phyloP scores from a whole-genome alignment of 2,329 filamentous ascomycete species.

The Mycosphaerella sp. region DNA sequence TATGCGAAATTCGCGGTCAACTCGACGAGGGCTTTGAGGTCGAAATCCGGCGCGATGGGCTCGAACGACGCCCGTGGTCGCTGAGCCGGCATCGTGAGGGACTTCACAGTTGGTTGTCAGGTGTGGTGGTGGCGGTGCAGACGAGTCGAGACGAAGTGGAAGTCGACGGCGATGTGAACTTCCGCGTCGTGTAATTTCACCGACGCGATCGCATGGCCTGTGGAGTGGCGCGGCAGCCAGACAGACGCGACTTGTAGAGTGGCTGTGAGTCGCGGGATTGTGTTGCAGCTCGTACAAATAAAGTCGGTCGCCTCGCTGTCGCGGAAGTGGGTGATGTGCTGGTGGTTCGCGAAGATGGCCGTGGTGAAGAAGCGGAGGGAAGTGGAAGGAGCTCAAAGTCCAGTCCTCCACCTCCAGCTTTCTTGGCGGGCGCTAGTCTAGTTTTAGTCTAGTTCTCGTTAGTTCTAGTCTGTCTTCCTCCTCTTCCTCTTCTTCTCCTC shows the following conservation, averaged over 20 bases:
- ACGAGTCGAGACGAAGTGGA: too few species aligned
- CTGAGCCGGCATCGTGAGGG: constrained; percentile 60
- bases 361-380: not conserved
- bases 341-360: constrained; percentile 8
- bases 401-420: not conserved
- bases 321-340: constrained; percentile 6
- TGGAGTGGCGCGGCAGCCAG: not conserved
- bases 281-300: constrained; percentile 5
- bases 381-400: not conserved
- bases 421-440: not conserved
- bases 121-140: not conserved
- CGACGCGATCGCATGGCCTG: constrained; percentile 14
- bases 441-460: not conserved
- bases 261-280: constrained; percentile 2
- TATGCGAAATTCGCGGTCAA: constrained; percentile 78
- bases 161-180: not conserved
- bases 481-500: not conserved
- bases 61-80: constrained; percentile 86
- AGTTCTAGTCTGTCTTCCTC: too few species aligned
- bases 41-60: constrained; percentile 78
- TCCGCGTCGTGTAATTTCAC: constrained; percentile 8
- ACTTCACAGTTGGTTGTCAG: not conserved
- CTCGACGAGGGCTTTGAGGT: constrained; percentile 70
- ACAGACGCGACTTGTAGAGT: not conserved
- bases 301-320: not conserved